Evolutionary conservation across 257 asterid species (phyloP).

Genomic region (Nicotiana sylvestris): DNA sequence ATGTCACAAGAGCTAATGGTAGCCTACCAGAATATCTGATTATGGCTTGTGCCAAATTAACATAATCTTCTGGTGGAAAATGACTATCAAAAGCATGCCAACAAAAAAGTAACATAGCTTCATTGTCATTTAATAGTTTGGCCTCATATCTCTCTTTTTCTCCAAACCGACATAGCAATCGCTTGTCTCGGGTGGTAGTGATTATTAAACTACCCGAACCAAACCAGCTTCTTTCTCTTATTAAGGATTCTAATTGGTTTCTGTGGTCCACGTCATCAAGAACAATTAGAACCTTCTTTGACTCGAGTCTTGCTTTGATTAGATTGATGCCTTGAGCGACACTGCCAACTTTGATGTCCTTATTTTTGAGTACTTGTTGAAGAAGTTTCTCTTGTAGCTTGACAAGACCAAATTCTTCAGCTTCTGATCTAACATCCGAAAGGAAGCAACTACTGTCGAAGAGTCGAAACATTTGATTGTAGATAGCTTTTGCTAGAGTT

Average conservation of each 20-base stretch:
- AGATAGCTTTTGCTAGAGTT: not conserved
- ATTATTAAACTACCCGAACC: conserved; percentile 8
- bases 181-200: conserved; percentile 3
- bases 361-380: not conserved
- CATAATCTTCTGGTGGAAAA: too few species aligned
- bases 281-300: not conserved
- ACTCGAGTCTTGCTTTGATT: not conserved
- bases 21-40: too few species aligned
- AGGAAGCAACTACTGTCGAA: not conserved
- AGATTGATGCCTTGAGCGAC: not conserved
- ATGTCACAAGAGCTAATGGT: too few species aligned
- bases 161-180: not conserved
- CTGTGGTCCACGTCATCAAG: conserved; percentile 6
- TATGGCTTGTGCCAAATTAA: too few species aligned
- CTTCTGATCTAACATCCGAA: not conserved
- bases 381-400: conserved; percentile 8
- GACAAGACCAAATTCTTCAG: not conserved
- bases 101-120: too few species aligned
- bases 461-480: not conserved
- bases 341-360: not conserved
- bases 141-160: not conserved
- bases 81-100: too few species aligned
- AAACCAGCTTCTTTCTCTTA: conserved; percentile 9
- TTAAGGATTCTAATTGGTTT: not conserved
- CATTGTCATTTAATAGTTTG: not conserved